Evolutionary conservation across 306 rosid genomes (phyloP).

Genomic region (Potentilla sterilis): DNA sequence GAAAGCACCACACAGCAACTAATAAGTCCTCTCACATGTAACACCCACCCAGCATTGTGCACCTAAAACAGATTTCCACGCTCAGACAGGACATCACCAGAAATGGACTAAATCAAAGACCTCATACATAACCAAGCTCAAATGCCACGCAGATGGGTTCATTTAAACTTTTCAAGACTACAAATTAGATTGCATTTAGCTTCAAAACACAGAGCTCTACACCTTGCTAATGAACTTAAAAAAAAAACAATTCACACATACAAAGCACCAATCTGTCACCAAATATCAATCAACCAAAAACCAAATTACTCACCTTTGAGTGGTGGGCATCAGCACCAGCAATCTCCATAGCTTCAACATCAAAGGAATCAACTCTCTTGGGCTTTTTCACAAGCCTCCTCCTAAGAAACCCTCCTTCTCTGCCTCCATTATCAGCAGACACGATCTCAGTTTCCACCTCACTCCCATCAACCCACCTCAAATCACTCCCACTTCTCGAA

Average conservation of each 20-base stretch:
- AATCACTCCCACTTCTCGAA: constrained; percentile 39
- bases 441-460: constrained; percentile 65
- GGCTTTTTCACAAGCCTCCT: constrained; percentile 82
- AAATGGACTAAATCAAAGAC: background rate
- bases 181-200: background rate
- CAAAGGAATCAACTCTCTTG: constrained; percentile 80
- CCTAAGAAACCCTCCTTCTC: constrained; percentile 58
- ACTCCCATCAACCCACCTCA: constrained; percentile 91
- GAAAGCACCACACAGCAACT: background rate
- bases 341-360: constrained; percentile 89
- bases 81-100: background rate
- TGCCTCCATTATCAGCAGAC: constrained; percentile 38
- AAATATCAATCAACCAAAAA: background rate
- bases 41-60: background rate
- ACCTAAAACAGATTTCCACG: background rate
- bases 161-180: background rate
- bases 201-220: background rate
- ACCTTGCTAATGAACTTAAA: too few relatives aligned
- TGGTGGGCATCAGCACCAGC: constrained; percentile 52
- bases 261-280: background rate
- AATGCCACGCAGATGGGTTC: background rate
- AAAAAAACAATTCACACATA: too few relatives aligned
- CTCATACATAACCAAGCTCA: background rate
- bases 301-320: constrained; percentile 40
- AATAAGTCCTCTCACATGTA: background rate